These are phyloP conservation scores for Blastobotrys raffinosifermentans DNA, from an alignment of 1,139 yeast genomes.

Conservation along the genomic window DNA sequence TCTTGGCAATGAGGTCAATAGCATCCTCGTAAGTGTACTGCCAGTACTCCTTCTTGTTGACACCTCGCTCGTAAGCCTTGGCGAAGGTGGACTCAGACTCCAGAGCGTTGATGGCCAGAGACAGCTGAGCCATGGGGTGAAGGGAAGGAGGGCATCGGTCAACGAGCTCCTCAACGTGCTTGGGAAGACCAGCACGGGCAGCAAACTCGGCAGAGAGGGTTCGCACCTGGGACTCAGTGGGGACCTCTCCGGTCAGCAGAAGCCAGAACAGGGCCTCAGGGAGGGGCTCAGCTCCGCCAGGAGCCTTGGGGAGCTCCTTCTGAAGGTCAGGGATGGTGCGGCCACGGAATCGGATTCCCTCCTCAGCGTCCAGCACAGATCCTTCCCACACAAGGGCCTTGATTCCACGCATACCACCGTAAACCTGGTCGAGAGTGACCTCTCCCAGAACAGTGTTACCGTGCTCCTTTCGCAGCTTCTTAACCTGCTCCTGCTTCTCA, in stretches of 20 bases:
- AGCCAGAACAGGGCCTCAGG: slow-evolving; percentile 65
- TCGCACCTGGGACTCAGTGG: slow-evolving; percentile 50
- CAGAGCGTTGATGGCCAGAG: slow-evolving; percentile 59
- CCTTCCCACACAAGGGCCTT: slow-evolving; percentile 99
- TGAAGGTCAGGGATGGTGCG: slow-evolving; percentile 95
- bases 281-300: slow-evolving; percentile 64
- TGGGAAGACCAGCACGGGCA: slow-evolving; percentile 52
- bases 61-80: slow-evolving; percentile 64
- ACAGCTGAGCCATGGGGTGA: slow-evolving; percentile 69
- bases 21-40: slow-evolving; percentile 61
- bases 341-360: slow-evolving; percentile 98
- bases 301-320: slow-evolving; percentile 86
- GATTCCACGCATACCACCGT: slow-evolving; percentile 99
- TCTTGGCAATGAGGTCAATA: slow-evolving; percentile 56
- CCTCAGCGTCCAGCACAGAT: slow-evolving; percentile 94
- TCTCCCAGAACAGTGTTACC: slow-evolving; percentile 91
- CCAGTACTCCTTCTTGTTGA: slow-evolving; percentile 64
- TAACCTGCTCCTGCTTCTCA: slow-evolving; percentile 85
- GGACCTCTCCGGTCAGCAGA: slow-evolving; percentile 56
- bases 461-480: slow-evolving; percentile 79
- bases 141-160: slow-evolving; percentile 51
- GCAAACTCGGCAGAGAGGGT: slow-evolving; percentile 52
- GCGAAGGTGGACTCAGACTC: slow-evolving; percentile 57
- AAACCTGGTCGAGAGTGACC: slow-evolving; percentile 90
- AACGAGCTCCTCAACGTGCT: slow-evolving; percentile 46